A percentile compares a stretch with the other conserved stretches of the same genome.
Evolutionary conservation across 2,329 filamentous ascomycete genomes (phyloP).

Genomic region (Aspergillus uvarum): DNA sequence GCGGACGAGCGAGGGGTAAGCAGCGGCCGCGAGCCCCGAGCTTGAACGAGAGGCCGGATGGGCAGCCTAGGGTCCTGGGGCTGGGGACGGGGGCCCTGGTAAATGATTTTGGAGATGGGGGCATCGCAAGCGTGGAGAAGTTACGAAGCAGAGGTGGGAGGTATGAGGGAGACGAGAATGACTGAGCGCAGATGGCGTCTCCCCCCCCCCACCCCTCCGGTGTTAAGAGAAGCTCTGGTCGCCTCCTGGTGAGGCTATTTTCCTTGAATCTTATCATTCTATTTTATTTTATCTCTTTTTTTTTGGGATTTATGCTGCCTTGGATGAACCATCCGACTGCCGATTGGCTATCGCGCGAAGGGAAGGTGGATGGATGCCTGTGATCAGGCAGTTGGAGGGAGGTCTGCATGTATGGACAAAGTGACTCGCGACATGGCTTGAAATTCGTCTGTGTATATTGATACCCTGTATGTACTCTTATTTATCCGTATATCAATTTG

Average conservation of each 20-base stretch:
- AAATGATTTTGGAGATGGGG: not conserved
- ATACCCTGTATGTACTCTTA: slow-evolving; percentile 17
- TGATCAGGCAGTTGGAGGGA: not conserved
- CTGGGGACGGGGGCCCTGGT: slow-evolving; percentile 19
- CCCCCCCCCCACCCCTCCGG: not conserved
- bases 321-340: not conserved
- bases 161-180: slow-evolving; percentile 11
- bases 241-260: slow-evolving; percentile 12
- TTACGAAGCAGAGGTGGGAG: not conserved
- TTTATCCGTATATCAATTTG: not conserved
- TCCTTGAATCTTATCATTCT: not conserved
- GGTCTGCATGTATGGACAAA: not conserved
- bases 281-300: no score
- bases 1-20: slow-evolving; percentile 60
- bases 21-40: slow-evolving; percentile 62
- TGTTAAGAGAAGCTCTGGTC: not conserved
- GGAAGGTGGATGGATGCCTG: not conserved
- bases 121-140: slow-evolving; percentile 5
- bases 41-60: slow-evolving; percentile 57
- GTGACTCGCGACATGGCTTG: not conserved
- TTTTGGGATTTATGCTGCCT: slow-evolving; percentile 4
- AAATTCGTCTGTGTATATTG: slow-evolving; percentile 6
- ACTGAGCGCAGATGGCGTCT: not conserved
- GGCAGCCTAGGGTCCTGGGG: slow-evolving; percentile 36
- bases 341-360: not conserved